phyloP scores from a whole-genome alignment of 805 yeast species.

The Candida sakaeoensis region DNA sequence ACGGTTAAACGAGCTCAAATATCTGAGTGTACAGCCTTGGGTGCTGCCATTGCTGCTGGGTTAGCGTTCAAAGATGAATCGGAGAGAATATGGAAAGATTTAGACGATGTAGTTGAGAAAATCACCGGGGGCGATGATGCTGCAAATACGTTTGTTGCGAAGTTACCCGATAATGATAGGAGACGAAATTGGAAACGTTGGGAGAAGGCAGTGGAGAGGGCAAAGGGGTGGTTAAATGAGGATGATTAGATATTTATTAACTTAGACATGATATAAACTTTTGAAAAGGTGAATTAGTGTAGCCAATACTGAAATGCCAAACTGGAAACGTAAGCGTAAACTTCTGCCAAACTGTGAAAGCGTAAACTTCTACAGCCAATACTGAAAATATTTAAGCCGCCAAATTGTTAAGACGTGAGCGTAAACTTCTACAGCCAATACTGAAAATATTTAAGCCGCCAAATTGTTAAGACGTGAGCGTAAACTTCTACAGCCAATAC shows the following conservation, averaged over 20 bases:
- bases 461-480: too few species aligned
- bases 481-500: too few species aligned
- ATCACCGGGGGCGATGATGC: conserved; percentile 31
- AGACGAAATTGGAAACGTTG: conserved; percentile 66
- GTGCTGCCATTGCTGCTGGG: conserved; percentile 96
- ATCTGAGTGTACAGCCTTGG: conserved; percentile 90
- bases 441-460: too few species aligned
- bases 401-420: too few species aligned
- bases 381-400: too few species aligned
- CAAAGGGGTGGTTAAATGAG: conserved; percentile 72
- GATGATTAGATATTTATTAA: conserved; percentile 17
- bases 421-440: too few species aligned
- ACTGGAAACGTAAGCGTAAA: too few species aligned
- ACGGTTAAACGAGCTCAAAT: conserved; percentile 76
- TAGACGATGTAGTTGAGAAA: conserved; percentile 59
- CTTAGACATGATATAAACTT: conserved; percentile 14
- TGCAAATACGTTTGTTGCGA: conserved; percentile 30
- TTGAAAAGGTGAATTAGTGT: too few species aligned
- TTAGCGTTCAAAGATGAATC: conserved; percentile 46
- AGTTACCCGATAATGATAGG: conserved; percentile 56
- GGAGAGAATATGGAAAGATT: conserved; percentile 68
- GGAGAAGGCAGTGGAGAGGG: conserved; percentile 81
- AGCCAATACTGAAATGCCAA: too few species aligned
- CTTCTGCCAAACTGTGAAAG: too few species aligned
- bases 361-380: too few species aligned